Evolutionary conservation across 2,329 filamentous ascomycete species (phyloP), one percentile per base, ranked within the genome.

Genomic region (Ophiostoma montium): DNA sequence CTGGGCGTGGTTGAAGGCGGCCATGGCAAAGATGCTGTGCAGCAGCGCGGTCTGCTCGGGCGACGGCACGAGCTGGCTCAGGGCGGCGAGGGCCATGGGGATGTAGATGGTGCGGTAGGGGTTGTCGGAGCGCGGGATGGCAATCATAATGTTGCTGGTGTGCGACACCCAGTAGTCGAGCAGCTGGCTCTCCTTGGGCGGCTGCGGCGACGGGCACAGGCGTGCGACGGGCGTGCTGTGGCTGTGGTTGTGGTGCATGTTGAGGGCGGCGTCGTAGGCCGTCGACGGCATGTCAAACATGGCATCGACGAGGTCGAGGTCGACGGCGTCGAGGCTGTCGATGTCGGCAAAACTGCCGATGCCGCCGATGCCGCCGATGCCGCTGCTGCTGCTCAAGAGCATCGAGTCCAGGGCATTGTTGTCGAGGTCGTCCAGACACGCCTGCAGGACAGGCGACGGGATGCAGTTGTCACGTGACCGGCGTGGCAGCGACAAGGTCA

Each of bases 141-240:
- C 12, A 13, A 35, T 35, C 42, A 45, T 45, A 4, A 45, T 27
- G 15, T 27, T 27, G 42, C 42, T 45, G 11, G 16, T 15, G 31
- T 33, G 31, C n/a, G 42, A 35, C 5, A 45, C 42, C 42, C 42
- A 35, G 42, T 45, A 45, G 42, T 45, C 23, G 11, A 45, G n/a
- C 30, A 45, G 42, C 30, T 27, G 31, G 23, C 42, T 27, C n/a
- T 45, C 42, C 42, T 45, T 27, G 12, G n/a, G 35, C 42, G 16
- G 30, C 30, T 13, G n/a, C 31, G n/a, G 42, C 35, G 7, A 35
- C 7, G n/a, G 19, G 31, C 5, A 27, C n/a, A 33, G 30, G n/a
- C n/a, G 31, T 5, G 8, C 31, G 16, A n/a, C 13, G 42, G 32
- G 15, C 15, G 32, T 35, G 32, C 5, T 35, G 32, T 35, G 32